Base-by-base conservation (phyloP, 2,329 filamentous ascomycete species). In the Orbilia oligospora region DNA sequence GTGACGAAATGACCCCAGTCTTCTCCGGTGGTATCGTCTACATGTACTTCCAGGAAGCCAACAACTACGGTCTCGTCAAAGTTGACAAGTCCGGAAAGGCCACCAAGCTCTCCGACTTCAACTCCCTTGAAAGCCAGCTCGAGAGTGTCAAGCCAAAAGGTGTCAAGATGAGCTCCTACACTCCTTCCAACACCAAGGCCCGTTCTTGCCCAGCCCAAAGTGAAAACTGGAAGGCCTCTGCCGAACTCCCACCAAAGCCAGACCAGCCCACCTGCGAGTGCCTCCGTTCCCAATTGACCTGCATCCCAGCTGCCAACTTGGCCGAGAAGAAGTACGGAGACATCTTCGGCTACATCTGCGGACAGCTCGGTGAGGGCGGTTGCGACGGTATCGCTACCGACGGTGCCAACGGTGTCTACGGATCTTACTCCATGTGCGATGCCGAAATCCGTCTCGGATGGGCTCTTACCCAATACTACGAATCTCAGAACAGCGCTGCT, bases 11-110 rank as follows among this genome's bases (percentile, higher is more conserved):
- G 96, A 92, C 90, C 30, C 85, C 86, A 9, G 93, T 97, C 83
- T 96, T 96, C 90, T 97, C 93, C 71, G 96, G 96, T 82, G 96
- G 95, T 86, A 97, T 99, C 81, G 94, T 98, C 84, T 99, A 98
- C 89, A 97, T 97, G 93, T 99, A 96, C 88, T 95, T 94, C 87
- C 89, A 97, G 87, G 94, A 97, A 85, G 87, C 84, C 77, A 98
- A 98, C 87, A 87, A 97, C 84, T 99, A 93, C 83, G 96, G 92
- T 85, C 89, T 97, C 53, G 91, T 94, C 78, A 85, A 88, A 76
- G 84, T 93, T 78, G 80, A 82, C 80, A 84, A 86, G 61, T 88
- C 88, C 82, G 86, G 87, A 83, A 86, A 86, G 51, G 92, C 91
- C 80, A 88, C 86, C 80, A 92, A 91, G 80, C 88, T 93, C 82